Conservation (phyloP, 805 yeast species). For the Brettanomyces custersianus region DNA sequence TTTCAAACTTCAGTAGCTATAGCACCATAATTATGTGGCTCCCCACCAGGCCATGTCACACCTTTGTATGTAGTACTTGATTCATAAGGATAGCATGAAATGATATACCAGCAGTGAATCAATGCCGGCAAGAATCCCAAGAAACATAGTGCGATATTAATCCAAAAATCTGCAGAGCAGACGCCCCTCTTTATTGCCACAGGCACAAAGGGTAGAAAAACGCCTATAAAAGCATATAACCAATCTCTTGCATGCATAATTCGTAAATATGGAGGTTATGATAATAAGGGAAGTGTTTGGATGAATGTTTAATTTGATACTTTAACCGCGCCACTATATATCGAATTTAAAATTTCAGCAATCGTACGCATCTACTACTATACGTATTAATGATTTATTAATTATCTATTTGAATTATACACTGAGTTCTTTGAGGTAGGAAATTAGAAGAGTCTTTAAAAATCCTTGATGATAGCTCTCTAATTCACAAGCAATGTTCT, state of each 20-base stretch:
- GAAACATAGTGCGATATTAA: conserved; percentile 58
- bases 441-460: background rate
- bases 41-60: conserved; percentile 29
- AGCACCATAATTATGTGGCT: conserved; percentile 25
- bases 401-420: background rate
- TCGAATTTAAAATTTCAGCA: no score
- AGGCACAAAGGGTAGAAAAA: conserved; percentile 65
- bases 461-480: conserved; percentile 1
- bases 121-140: conserved; percentile 74
- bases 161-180: conserved; percentile 47
- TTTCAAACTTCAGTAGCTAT: no score
- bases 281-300: background rate
- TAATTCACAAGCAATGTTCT: background rate
- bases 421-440: background rate
- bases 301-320: background rate
- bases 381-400: no score
- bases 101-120: conserved; percentile 70
- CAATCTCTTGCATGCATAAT: conserved; percentile 33
- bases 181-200: conserved; percentile 61
- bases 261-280: background rate
- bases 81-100: conserved; percentile 58
- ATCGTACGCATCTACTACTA: no score
- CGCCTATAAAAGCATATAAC: conserved; percentile 59
- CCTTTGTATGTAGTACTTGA: conserved; percentile 19
- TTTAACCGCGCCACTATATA: background rate